Conservation (phyloP, 148 eudicot species). For the Spergularia bocconei region DNA sequence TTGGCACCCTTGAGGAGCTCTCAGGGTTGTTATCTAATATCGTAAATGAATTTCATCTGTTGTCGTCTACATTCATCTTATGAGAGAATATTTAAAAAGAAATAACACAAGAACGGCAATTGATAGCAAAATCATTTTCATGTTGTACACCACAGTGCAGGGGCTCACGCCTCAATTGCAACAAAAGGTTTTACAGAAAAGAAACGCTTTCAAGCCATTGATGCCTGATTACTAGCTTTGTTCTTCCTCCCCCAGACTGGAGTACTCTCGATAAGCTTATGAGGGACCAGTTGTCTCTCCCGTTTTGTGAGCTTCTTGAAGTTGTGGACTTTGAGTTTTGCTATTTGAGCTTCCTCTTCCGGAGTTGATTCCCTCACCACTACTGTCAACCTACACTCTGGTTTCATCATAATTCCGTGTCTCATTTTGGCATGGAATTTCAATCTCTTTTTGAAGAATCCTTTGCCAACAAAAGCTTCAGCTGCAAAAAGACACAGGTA, state of each 20-base stretch:
- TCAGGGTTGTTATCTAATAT: too few species aligned
- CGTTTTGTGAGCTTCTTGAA: conserved; percentile 68
- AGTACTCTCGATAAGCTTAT: conserved; percentile 79
- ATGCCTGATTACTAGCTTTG: conserved; percentile 27
- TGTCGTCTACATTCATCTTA: neutral
- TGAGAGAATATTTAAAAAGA: neutral
- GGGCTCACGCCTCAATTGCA: neutral
- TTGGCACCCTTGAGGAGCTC: too few species aligned
- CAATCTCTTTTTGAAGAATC: conserved; percentile 50
- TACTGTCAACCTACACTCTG: conserved; percentile 89
- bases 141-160: neutral
- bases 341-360: conserved; percentile 79
- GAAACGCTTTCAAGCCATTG: conserved; percentile 34
- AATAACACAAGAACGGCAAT: neutral
- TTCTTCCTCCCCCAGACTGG: conserved; percentile 81
- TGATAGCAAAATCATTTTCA: neutral
- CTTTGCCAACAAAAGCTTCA: conserved; percentile 92
- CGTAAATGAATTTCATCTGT: too few species aligned
- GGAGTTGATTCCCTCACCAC: conserved; percentile 80
- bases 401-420: conserved; percentile 56
- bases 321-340: conserved; percentile 67
- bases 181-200: conserved; percentile 8
- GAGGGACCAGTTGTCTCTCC: conserved; percentile 72
- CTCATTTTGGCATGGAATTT: conserved; percentile 66
- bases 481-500: conserved; percentile 38